Base-by-base conservation (phyloP, 2,329 filamentous ascomycete species). In the Claviceps monticola region DNA sequence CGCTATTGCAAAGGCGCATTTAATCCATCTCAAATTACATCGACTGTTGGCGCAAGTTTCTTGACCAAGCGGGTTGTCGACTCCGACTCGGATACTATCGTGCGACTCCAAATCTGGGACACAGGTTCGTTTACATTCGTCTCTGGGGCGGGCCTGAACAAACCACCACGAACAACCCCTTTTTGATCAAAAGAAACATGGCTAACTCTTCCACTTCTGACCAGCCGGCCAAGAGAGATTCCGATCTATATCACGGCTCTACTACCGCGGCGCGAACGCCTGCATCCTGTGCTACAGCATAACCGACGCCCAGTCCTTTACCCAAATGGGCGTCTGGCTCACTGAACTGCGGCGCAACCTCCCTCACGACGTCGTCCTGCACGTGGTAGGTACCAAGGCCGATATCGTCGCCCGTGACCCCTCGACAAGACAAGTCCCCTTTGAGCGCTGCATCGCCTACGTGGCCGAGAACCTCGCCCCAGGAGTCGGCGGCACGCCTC, bases 21-120 rank as follows among this genome's bases (percentile, higher is more conserved):
- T 67, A 78, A 80, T 56, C 83, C 83, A 6, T 68, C 74, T n/a
- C 70, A 80, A 63, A 73, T 73, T 46, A 79, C 75, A 3, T 85
- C 82, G 5, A 90, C 86, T n/a, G 82, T 90, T 53, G 86, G 86
- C 64, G 86, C 86, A 29, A 86, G 82, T 63, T 89, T 89, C 67
- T 74, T 88, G 64, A 86, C 86, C 44, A 89, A 89, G 69, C 80
- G 83, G 62, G 83, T 89, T 54, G 75, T 86, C 58, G 90, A 96
- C 68, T 81, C 80, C 55, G 87, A 95, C 64, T 87, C 84, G 21
- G 87, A 91, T 61, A 93, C 88, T 1, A 76, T 86, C 23, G 88
- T 96, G 38, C 82, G 90, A n/a, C 74, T 96, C 39, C 90, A 96
- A 64, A 94, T 96, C 59, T 96, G 90, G 90, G 90, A 96, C 65